phyloP scores from a whole-genome alignment of 108 stramenopile genomes.

The Thalassiosira profunda region DNA sequence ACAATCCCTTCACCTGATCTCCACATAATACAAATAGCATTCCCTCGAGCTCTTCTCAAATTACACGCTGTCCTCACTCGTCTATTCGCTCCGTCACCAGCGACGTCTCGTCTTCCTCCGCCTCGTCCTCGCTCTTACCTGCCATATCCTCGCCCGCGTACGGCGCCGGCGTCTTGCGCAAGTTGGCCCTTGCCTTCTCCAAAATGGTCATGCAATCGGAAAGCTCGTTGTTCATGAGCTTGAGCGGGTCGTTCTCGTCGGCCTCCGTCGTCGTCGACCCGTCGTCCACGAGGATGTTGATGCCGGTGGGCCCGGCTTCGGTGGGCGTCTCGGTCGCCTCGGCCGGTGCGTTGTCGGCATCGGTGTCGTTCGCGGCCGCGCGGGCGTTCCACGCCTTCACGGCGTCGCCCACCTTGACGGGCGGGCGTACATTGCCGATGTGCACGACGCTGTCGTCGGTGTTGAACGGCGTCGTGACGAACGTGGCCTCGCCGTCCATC shows the following conservation, averaged over 20 bases:
- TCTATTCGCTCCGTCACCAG: no score
- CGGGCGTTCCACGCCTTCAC: not conserved
- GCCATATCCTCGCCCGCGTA: no score
- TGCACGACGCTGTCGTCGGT: not conserved
- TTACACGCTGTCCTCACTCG: no score
- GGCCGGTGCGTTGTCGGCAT: not conserved
- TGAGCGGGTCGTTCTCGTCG: conserved; percentile 7
- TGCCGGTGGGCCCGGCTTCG: not conserved
- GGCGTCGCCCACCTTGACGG: not conserved
- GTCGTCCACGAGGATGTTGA: conserved; percentile 4
- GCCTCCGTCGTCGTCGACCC: not conserved
- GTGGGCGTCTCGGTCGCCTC: not conserved
- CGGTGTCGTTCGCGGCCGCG: not conserved
- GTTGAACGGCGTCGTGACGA: not conserved
- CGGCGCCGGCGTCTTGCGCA: no score
- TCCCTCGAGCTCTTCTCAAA: no score
- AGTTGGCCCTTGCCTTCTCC: conserved; percentile 18
- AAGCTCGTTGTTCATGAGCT: conserved; percentile 24
- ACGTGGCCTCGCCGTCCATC: not conserved
- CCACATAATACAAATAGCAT: no score
- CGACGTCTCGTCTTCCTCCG: no score
- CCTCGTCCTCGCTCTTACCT: no score
- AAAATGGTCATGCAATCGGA: conserved; percentile 35
- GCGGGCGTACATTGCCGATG: not conserved
- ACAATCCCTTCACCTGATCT: no score